These are phyloP conservation scores for Poa pratensis DNA, from an alignment of 176 grass and related monocot genomes.

Conservation along the genomic window DNA sequence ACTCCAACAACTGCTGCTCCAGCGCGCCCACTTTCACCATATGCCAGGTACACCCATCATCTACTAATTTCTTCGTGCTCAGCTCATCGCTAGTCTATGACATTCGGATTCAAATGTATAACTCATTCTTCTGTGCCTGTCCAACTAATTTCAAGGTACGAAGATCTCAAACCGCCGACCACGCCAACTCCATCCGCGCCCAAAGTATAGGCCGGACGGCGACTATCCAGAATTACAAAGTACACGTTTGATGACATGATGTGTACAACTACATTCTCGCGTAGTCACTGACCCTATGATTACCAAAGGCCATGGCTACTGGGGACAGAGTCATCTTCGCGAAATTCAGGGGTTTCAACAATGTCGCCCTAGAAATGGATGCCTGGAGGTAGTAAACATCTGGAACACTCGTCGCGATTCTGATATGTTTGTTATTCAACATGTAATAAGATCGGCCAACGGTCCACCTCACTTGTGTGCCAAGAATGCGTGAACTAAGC, in stretches of 20 bases:
- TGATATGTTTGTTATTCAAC: too few relatives aligned
- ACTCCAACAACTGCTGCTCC: conserved; percentile 1
- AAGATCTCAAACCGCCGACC: conserved; percentile 45
- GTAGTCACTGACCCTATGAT: too few relatives aligned
- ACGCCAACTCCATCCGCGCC: conserved; percentile 40
- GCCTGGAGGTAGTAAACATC: too few relatives aligned
- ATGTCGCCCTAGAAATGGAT: too few relatives aligned
- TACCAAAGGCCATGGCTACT: too few relatives aligned
- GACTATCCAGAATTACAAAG: too few relatives aligned
- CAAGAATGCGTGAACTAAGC: too few relatives aligned
- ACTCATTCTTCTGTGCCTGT: not conserved
- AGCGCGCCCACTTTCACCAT: conserved; percentile 36
- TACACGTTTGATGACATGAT: not conserved
- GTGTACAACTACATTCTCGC: not conserved
- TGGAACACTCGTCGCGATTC: too few relatives aligned
- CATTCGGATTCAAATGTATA: not conserved
- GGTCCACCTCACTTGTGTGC: too few relatives aligned
- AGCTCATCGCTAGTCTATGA: not conserved
- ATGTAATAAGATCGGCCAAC: too few relatives aligned
- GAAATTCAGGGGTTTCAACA: too few relatives aligned
- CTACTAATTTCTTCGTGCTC: not conserved
- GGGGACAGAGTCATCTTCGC: too few relatives aligned
- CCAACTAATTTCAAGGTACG: conserved; percentile 22
- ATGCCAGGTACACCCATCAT: not conserved
- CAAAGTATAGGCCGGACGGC: conserved; percentile 13